These are phyloP conservation scores for Claviceps citrina DNA, from an alignment of 2,329 filamentous ascomycete genomes.

Conservation along the genomic window DNA sequence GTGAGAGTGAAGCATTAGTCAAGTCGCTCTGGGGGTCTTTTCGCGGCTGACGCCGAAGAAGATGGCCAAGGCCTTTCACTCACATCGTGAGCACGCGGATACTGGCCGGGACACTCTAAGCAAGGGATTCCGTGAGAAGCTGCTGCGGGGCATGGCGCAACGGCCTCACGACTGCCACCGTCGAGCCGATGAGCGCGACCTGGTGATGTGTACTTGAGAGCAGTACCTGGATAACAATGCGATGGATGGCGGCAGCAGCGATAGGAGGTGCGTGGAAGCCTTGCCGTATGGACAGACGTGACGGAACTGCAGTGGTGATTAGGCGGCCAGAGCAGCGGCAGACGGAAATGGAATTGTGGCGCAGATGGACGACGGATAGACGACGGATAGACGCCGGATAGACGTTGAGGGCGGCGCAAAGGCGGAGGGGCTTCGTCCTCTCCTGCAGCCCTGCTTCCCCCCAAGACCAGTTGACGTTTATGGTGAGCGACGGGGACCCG, in stretches of 20 bases:
- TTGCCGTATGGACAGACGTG: neutral
- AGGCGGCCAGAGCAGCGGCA: neutral
- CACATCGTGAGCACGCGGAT: conserved; percentile 64
- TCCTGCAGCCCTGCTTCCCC: neutral
- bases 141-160: conserved; percentile 27
- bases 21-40: neutral
- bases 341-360: neutral
- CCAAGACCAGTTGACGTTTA: too few relatives aligned
- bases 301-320: neutral
- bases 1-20: neutral
- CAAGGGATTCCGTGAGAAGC: conserved; percentile 40
- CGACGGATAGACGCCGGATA: neutral
- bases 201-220: neutral
- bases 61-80: conserved; percentile 12
- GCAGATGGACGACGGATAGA: neutral
- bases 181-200: neutral
- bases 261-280: neutral
- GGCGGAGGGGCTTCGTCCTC: neutral
- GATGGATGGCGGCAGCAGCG: neutral
- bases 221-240: neutral
- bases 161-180: neutral
- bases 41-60: neutral
- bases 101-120: conserved; percentile 65
- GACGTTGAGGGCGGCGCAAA: neutral
- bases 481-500: too few relatives aligned